Percentiles rank a stretch among this genome's conserved stretches.
Conservation (phyloP, 257 asterid genomes). For the Plantago elongata region DNA sequence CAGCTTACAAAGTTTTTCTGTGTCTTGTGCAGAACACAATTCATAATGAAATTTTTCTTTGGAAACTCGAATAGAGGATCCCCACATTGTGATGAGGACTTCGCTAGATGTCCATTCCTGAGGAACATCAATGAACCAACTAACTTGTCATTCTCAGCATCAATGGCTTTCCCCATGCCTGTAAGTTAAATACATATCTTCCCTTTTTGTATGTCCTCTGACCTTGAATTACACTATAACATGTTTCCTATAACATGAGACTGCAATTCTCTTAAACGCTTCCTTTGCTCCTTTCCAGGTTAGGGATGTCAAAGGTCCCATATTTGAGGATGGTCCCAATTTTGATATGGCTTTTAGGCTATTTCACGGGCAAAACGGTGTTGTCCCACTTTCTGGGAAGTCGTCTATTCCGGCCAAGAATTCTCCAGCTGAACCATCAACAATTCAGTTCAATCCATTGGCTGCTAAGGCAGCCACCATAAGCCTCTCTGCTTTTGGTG, state of each 20-base stretch:
- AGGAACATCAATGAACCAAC: conserved; percentile 88
- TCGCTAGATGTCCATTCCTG: conserved; percentile 80
- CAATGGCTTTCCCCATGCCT: conserved; percentile 50
- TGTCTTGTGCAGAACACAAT: conserved; percentile 40
- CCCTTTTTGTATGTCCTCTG: background rate
- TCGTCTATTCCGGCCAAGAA: conserved; percentile 37
- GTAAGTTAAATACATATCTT: conserved; percentile 37
- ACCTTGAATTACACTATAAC: background rate
- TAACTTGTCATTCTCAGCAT: conserved; percentile 65
- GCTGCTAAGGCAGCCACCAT: conserved; percentile 91
- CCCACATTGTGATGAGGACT: conserved; percentile 49
- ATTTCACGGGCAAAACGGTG: conserved; percentile 94
- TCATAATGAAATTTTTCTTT: conserved; percentile 57
- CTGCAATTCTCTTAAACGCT: background rate
- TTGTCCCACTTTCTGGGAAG: conserved; percentile 76
- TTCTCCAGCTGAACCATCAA: conserved; percentile 37
- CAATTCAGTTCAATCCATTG: conserved; percentile 74
- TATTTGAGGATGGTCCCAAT: conserved; percentile 94
- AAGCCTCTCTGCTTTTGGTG: conserved; percentile 85
- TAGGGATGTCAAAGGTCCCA: conserved; percentile 70
- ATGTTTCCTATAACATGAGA: background rate
- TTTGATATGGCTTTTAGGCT: conserved; percentile 82
- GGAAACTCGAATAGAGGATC: conserved; percentile 54
- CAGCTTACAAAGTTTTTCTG: background rate
- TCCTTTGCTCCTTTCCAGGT: conserved; percentile 32